Evolutionary conservation across 2,329 filamentous ascomycete species (phyloP), one percentile per base, ranked within the genome.

Genomic region (Claviceps pazoutovae): DNA sequence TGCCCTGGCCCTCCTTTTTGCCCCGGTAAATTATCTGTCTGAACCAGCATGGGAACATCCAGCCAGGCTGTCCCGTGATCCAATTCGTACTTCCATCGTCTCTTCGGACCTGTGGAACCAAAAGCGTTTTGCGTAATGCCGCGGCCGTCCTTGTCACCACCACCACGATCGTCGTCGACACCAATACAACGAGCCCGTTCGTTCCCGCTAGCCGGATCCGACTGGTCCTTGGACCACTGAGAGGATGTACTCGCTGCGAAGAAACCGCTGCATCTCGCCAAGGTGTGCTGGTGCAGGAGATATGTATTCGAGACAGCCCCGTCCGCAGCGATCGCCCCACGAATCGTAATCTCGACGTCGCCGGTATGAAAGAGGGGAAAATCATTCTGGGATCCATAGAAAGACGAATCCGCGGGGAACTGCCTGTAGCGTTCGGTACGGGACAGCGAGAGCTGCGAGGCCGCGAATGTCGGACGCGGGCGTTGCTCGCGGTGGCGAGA

Each of bases 311-410:
- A 85, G 48, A 57, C 60, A 43, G 60, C 54, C 51, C 60, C 55
- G 51, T 84, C 72, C 14, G 80, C 76, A 62, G 75, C 59, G 42
- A 60, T 54, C 50, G 84, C 73, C 14, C 80, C 76, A 62, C 76
- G 78, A 61, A 96, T 79, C 51, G 91, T 64, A 56, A 97, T 89
- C 69, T 97, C 91, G 61, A 96, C 88, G 68, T 97, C 90, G 62
- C 91, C 91, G 39, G 86, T 91, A 60, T 90, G 84, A 68, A 96
- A 97, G 63, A 94, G 72, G 21, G 91, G 91, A 60, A 96, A 97
- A 65, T 96, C 90, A 65, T 96, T 96, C 63, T 86, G 85, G 43
- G 86, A 79, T 23, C 80, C 70, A 62, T 84, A 82, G 17, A 80
- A 78, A 37, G 75, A 72, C 55, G 83, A 83, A 53, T 88, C 88